These are phyloP conservation scores for Dujonia santamariae DNA, from an alignment of 1,139 yeast genomes.

Conservation along the genomic window DNA sequence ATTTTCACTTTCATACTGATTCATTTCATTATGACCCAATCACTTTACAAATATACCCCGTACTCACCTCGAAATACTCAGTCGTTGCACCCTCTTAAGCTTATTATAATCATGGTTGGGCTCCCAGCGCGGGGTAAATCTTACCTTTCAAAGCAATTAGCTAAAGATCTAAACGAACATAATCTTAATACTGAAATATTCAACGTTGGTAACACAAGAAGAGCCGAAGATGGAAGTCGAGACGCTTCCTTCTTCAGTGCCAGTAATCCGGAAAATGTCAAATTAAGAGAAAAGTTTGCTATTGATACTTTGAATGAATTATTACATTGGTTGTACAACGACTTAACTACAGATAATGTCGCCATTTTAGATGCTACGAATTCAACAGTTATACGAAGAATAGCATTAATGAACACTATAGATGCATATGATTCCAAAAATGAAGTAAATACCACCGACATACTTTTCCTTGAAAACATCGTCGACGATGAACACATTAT, in stretches of 20 bases:
- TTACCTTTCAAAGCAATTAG: constrained; percentile 84
- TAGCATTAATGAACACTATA: constrained; percentile 57
- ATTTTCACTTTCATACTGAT: too few relatives aligned
- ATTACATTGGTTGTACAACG: constrained; percentile 7
- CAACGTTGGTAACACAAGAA: constrained; percentile 70
- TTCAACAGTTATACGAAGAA: constrained; percentile 68
- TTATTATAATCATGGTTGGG: constrained; percentile 9
- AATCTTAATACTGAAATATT: constrained; percentile 51
- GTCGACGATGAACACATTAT: constrained; percentile 82
- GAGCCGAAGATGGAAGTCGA: constrained; percentile 7
- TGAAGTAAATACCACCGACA: constrained; percentile 62
- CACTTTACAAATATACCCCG: constrained; percentile 8
- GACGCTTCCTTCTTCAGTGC: constrained; percentile 9
- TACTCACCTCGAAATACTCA: constrained; percentile 3
- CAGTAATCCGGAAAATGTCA: constrained; percentile 7
- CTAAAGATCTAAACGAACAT: constrained; percentile 83
- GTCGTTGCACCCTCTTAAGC: constrained; percentile 7
- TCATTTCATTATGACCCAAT: constrained; percentile 5
- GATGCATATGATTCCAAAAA: constrained; percentile 29
- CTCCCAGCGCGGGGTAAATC: constrained; percentile 71
- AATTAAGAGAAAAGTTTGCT: constrained; percentile 7
- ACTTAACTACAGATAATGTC: constrained; percentile 33
- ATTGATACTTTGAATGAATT: constrained; percentile 7
- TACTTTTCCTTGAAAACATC: constrained; percentile 89
- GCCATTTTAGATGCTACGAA: constrained; percentile 90